Conservation (phyloP, 768 basidiomycete species). For the Leccinum boreale region DNA sequence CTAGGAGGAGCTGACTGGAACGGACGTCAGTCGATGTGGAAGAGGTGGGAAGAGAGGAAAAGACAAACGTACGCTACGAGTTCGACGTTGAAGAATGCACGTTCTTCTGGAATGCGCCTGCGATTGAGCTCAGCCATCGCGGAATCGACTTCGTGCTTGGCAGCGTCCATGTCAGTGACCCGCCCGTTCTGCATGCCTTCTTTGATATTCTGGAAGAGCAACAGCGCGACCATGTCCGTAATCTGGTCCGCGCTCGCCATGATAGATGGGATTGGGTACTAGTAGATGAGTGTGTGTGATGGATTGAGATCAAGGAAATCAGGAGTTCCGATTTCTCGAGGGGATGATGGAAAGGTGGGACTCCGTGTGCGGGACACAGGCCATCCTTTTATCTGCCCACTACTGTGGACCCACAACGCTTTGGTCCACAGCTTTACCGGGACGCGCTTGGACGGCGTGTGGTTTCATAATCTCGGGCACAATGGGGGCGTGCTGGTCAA, state of each 20-base stretch:
- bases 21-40: not conserved
- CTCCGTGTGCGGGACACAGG: not conserved
- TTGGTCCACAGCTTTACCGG: constrained; percentile 8
- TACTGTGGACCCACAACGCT: not conserved
- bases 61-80: constrained; percentile 4
- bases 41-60: not conserved
- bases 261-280: not conserved
- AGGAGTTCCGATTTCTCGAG: not conserved
- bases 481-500: not conserved
- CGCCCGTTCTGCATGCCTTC: constrained; percentile 11
- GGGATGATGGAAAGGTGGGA: not conserved
- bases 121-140: constrained; percentile 9
- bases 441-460: not conserved
- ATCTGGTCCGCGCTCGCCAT: constrained; percentile 5
- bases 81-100: not conserved
- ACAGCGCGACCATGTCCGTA: constrained; percentile 1
- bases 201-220: constrained; percentile 10
- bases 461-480: constrained; percentile 7
- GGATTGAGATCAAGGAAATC: not conserved
- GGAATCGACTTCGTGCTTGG: constrained; percentile 7
- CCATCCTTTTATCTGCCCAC: constrained; percentile 11
- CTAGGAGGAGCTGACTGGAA: constrained; percentile 8
- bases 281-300: not conserved
- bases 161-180: constrained; percentile 2
- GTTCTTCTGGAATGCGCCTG: not conserved